Conservation (phyloP, 2,329 filamentous ascomycete genomes). For the Ophiostoma himal-ulmi region DNA sequence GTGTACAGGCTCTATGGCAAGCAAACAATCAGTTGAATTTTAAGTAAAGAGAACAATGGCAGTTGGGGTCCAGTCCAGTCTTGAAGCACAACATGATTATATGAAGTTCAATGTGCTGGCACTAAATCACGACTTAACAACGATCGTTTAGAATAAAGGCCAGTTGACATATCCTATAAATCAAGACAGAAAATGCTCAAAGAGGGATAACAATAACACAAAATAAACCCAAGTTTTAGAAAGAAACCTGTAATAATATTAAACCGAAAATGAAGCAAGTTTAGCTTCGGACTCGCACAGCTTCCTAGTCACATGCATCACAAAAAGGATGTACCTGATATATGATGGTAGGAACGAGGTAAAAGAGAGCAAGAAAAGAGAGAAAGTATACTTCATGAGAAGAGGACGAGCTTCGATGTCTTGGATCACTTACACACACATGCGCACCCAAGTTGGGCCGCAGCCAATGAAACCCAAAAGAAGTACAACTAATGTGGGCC, state of each 20-base stretch:
- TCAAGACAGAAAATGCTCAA: no score
- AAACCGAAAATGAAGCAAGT: no score
- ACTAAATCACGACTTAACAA: background rate
- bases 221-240: no score
- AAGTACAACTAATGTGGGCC: constrained; percentile 16
- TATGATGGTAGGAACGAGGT: background rate
- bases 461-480: background rate
- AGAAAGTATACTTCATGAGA: background rate
- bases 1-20: background rate
- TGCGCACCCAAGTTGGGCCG: background rate
- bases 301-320: background rate
- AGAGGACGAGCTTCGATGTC: background rate
- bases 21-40: background rate
- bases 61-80: background rate
- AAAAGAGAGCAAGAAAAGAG: background rate
- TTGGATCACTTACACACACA: background rate
- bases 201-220: no score
- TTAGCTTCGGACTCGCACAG: no score
- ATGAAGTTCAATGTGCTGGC: background rate
- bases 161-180: no score
- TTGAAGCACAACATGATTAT: background rate
- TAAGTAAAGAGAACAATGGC: background rate
- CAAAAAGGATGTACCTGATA: background rate
- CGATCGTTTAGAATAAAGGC: no score
- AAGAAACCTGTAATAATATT: no score